phyloP scores from a whole-genome alignment of 2,329 filamentous ascomycete species.

The Diaporthe ampelina region DNA sequence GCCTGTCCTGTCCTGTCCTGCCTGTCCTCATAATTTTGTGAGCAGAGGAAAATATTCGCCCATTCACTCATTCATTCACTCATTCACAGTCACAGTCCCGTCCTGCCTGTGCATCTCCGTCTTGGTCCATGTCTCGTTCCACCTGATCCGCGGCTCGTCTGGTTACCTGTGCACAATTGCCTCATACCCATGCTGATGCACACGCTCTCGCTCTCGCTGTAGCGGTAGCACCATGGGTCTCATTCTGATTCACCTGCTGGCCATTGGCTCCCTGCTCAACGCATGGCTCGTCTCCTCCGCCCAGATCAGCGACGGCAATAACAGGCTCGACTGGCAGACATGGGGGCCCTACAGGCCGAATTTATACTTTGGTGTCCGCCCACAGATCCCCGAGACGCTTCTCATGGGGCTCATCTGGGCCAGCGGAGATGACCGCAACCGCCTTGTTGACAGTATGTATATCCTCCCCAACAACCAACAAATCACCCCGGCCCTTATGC shows the following conservation, averaged over 20 bases:
- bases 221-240: slow-evolving; percentile 25
- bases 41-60: not conserved
- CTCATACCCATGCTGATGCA: not conserved
- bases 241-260: slow-evolving; percentile 18
- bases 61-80: not conserved
- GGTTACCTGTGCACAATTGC: slow-evolving; percentile 25
- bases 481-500: not conserved
- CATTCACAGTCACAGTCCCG: not conserved
- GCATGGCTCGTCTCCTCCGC: slow-evolving; percentile 10
- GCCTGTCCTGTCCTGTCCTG: too few relatives aligned
- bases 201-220: not conserved
- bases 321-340: slow-evolving; percentile 42
- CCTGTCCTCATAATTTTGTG: not conserved
- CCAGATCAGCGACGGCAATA: not conserved
- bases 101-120: not conserved
- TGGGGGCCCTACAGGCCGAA: slow-evolving; percentile 96
- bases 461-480: not conserved
- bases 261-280: slow-evolving; percentile 26
- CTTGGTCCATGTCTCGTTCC: not conserved
- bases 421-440: slow-evolving; percentile 71
- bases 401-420: slow-evolving; percentile 88
- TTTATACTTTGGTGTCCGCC: slow-evolving; percentile 91
- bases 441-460: slow-evolving; percentile 41
- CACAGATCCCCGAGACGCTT: slow-evolving; percentile 83
- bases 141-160: not conserved